phyloP scores from a whole-genome alignment of 805 yeast species.

The Wickerhamomyces mucosus region DNA sequence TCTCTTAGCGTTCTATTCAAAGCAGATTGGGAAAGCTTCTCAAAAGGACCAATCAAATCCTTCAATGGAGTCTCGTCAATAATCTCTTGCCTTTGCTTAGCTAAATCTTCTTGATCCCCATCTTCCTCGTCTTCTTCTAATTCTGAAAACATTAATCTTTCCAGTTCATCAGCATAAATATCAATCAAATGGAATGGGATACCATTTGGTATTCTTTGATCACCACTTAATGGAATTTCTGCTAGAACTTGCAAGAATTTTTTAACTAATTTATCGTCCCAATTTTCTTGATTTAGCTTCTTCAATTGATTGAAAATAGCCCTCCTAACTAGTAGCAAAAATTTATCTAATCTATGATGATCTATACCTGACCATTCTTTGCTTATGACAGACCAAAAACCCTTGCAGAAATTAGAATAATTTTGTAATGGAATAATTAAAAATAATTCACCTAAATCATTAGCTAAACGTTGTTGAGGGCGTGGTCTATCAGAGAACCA shows the following conservation, averaged over 20 bases:
- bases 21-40: constrained; percentile 36
- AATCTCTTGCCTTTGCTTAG: constrained; percentile 16
- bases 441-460: constrained; percentile 52
- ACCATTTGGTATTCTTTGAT: constrained; percentile 54
- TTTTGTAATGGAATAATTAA: constrained; percentile 31
- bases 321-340: constrained; percentile 69
- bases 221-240: constrained; percentile 46
- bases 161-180: constrained; percentile 77
- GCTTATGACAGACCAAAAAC: constrained; percentile 74
- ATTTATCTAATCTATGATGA: constrained; percentile 81
- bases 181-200: constrained; percentile 81
- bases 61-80: constrained; percentile 42
- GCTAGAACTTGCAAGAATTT: constrained; percentile 33
- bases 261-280: constrained; percentile 41
- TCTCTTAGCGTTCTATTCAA: constrained; percentile 55
- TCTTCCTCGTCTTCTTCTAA: constrained; percentile 36
- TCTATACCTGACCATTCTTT: constrained; percentile 83
- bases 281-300: constrained; percentile 41
- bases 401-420: constrained; percentile 45
- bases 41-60: constrained; percentile 51
- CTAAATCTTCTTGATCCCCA: constrained; percentile 25
- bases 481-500: constrained; percentile 94
- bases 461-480: constrained; percentile 82
- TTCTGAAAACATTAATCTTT: constrained; percentile 46
- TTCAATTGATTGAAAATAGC: constrained; percentile 56